These are phyloP conservation scores for Flaveria linearis DNA, from an alignment of 129 eudicot species.

Conservation along the genomic window DNA sequence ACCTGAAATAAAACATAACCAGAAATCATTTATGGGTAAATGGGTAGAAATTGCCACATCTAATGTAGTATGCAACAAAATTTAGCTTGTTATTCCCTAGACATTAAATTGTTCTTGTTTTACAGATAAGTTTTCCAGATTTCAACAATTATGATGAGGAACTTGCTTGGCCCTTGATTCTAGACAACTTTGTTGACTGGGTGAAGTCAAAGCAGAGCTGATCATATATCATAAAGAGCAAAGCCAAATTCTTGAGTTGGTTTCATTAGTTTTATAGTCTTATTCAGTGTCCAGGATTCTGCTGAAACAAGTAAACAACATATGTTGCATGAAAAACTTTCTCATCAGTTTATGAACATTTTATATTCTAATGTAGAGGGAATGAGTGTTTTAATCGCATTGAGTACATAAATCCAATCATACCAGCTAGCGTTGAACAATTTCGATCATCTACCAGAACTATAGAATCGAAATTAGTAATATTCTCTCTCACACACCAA, in stretches of 20 bases:
- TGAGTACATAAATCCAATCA: background rate
- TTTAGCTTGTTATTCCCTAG: background rate
- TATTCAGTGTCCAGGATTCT: conserved; percentile 37
- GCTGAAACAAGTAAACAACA: conserved; percentile 32
- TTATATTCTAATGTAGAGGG: conserved; percentile 28
- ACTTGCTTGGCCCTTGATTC: conserved; percentile 88
- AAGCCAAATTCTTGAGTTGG: conserved; percentile 20
- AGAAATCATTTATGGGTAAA: background rate
- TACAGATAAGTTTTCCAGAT: conserved; percentile 86
- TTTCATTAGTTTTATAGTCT: conserved; percentile 32
- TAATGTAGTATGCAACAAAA: background rate
- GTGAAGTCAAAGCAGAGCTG: conserved; percentile 61
- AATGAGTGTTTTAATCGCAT: conserved; percentile 14
- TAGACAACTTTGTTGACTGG: conserved; percentile 95
- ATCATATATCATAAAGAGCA: conserved; percentile 19
- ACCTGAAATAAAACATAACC: background rate
- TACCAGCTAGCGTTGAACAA: background rate
- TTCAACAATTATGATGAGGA: conserved; percentile 68
- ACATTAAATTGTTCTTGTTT: background rate
- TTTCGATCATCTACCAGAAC: too few relatives aligned
- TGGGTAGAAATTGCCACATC: background rate
- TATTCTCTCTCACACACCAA: too few relatives aligned
- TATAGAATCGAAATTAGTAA: too few relatives aligned
- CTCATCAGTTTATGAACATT: conserved; percentile 20
- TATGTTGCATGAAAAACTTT: conserved; percentile 32